phyloP scores from a whole-genome alignment of 768 basidiomycete species.

The Rhodotorula sphaerocarpa region DNA sequence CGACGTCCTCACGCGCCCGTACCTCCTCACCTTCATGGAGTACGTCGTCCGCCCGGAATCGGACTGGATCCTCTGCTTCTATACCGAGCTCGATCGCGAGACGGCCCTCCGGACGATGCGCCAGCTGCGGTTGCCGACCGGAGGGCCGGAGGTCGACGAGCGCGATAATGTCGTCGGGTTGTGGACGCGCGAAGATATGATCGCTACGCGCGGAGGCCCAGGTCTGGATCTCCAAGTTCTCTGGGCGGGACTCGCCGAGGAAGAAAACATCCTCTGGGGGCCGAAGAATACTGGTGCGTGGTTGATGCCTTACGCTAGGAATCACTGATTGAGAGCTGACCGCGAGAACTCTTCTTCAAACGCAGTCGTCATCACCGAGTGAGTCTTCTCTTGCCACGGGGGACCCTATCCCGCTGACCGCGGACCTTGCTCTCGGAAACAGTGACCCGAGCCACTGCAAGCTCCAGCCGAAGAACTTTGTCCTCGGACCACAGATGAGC shows the following conservation, averaged over 20 bases:
- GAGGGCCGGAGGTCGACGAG: constrained; percentile 31
- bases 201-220: not conserved
- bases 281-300: constrained; percentile 20
- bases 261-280: constrained; percentile 23
- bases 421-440: not conserved
- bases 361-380: constrained; percentile 20
- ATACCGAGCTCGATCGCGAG: constrained; percentile 10
- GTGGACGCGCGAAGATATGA: constrained; percentile 20
- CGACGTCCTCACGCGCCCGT: constrained; percentile 20
- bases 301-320: too few relatives aligned
- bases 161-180: constrained; percentile 28
- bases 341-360: too few relatives aligned
- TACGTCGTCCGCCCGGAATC: constrained; percentile 16
- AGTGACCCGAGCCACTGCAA: not conserved
- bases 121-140: constrained; percentile 26
- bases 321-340: too few relatives aligned
- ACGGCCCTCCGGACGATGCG: constrained; percentile 10
- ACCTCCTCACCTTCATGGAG: constrained; percentile 16
- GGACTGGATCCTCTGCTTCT: constrained; percentile 24
- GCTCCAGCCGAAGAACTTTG: constrained; percentile 14
- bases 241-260: constrained; percentile 11
- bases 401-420: too few relatives aligned
- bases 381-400: not conserved
- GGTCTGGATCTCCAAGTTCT: constrained; percentile 19
- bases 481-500: constrained; percentile 3